Evolutionary conservation across 202 grass and related monocot species (phyloP), one percentile per base, ranked within the genome.

Genomic region (Bolboschoenoplectus hybrid): DNA sequence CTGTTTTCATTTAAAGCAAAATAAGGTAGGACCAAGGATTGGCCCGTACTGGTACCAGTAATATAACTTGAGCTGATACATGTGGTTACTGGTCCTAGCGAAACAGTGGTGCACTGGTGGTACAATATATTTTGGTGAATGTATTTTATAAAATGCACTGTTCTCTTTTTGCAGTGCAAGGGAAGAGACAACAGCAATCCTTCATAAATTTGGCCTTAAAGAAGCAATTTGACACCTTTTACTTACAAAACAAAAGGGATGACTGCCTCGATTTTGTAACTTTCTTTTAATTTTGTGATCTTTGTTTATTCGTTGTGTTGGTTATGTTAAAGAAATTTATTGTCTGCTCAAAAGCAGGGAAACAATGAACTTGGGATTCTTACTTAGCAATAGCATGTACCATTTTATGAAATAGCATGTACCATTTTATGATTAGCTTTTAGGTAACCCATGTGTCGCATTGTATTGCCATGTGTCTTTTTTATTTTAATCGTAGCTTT

Each of bases 201-300:
- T 98, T 12, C n/a, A 71, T 67, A 91, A 89, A 58, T 98, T 94
- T 57, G 87, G 90, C 32, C 87, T 98, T 58, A 82, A 89, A 87
- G 91, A 98, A 94, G 87, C 64, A 88, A 68, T 9, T 7, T 95
- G 38, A 92, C 41, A 81, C 40, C 77, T 40, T 7, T 16, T 56
- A 51, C 17, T 56, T 77, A 35, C 1, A 56, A 77, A 9, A 35
- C 1, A 56, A 77, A 9, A 76, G 3, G 56, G 6, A 17, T 55
- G 34, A n/a, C 19, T 39, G 13, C 6, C 34, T 78, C 10, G 20
- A 78, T 57, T 40, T 78, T 39, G 51, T 38, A 78, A 57, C 14
- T 9, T 77, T 51, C 3, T 16, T 39, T 38, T 39, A 56, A 8
- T 36, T 78, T 14, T 11, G 34, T 74, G 74, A 9, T 12, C 6